Percentiles rank a stretch among this genome's conserved stretches.
Conservation (phyloP, 2,329 filamentous ascomycete species). For the Colletotrichum tamarilloi region DNA sequence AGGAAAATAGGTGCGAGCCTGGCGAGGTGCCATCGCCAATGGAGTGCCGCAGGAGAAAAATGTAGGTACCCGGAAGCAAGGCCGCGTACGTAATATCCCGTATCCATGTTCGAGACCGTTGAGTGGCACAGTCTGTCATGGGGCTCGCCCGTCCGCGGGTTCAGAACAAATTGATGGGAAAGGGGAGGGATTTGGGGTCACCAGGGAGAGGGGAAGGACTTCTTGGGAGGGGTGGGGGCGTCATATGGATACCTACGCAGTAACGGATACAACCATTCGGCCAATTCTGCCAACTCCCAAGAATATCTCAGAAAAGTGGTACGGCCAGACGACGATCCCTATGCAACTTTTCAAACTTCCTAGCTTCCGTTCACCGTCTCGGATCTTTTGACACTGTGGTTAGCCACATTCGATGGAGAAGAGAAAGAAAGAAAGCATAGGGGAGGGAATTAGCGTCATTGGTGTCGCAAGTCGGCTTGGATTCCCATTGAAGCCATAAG, state of each 20-base stretch:
- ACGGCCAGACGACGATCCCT: neutral
- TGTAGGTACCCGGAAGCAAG: conserved; percentile 4
- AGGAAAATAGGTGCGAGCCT: no score
- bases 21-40: neutral
- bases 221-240: neutral
- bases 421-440: neutral
- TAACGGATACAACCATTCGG: neutral
- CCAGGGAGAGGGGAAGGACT: neutral
- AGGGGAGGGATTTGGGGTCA: neutral
- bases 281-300: neutral
- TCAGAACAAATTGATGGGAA: conserved; percentile 8
- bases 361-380: neutral
- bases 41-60: neutral
- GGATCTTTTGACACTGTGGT: neutral
- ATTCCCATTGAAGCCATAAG: neutral
- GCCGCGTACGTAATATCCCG: conserved; percentile 29
- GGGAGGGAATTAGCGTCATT: neutral
- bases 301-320: neutral
- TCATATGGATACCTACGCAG: neutral
- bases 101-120: conserved; percentile 23
- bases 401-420: neutral
- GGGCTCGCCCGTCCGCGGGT: neutral
- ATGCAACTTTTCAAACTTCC: neutral
- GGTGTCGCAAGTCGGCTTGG: neutral
- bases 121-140: neutral